Evolutionary conservation across 2,329 filamentous ascomycete genomes (phyloP).

Genomic region (Eurotiales sp.): DNA sequence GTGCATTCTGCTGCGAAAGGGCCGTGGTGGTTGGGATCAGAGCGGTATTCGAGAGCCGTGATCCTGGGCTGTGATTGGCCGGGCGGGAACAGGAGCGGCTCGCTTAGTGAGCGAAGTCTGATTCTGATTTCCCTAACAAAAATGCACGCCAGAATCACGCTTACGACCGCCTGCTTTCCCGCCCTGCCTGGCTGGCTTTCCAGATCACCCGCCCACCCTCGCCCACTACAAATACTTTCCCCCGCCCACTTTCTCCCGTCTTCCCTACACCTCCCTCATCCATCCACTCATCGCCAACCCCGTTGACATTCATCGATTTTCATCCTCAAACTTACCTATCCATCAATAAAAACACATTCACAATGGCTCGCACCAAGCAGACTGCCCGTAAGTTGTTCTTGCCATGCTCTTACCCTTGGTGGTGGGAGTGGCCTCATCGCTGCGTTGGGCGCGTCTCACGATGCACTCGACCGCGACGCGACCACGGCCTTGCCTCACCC

Average conservation of each 20-base stretch:
- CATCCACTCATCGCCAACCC: constrained; percentile 24
- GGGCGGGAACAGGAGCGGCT: constrained; percentile 20
- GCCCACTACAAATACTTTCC: constrained; percentile 40
- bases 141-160: constrained; percentile 27
- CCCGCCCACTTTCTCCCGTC: constrained; percentile 36
- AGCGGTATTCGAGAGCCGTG: constrained; percentile 30
- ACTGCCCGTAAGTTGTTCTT: constrained; percentile 47
- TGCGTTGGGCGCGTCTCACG: constrained; percentile 15
- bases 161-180: constrained; percentile 32
- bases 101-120: constrained; percentile 28
- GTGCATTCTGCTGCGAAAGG: constrained; percentile 18
- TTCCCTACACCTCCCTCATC: constrained; percentile 30
- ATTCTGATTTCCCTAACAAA: constrained; percentile 17
- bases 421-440: too few species aligned
- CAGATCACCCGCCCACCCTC: constrained; percentile 35
- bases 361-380: constrained; percentile 52
- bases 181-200: constrained; percentile 21
- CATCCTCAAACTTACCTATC: constrained; percentile 30
- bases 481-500: background rate
- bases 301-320: constrained; percentile 27
- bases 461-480: constrained; percentile 14
- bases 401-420: constrained; percentile 16
- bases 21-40: constrained; percentile 34
- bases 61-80: constrained; percentile 38
- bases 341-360: constrained; percentile 25